Evolutionary conservation across 257 asterid genomes (phyloP).

Genomic region (Cinchona pubescens): DNA sequence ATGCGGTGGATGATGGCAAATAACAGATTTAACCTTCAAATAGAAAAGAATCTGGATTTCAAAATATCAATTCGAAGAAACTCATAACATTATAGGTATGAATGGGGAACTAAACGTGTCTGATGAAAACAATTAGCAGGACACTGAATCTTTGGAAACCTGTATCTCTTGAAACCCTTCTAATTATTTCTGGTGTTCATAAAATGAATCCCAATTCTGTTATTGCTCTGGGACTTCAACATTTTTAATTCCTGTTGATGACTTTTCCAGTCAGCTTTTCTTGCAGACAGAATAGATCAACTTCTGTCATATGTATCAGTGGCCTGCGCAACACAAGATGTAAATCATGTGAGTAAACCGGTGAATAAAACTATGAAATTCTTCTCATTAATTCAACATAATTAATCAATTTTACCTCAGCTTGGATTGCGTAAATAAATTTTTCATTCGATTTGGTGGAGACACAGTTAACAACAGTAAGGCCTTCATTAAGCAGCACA

Average conservation of each 20-base stretch:
- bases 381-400: not conserved
- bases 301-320: not conserved
- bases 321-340: constrained; percentile 3
- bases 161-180: not conserved
- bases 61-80: not conserved
- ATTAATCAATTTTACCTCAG: constrained; percentile 43
- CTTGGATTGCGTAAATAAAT: constrained; percentile 35
- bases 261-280: not conserved
- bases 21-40: not conserved
- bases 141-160: not conserved
- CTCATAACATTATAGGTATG: not conserved
- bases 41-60: not conserved
- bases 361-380: not conserved
- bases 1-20: not conserved
- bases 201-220: not conserved
- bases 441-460: constrained; percentile 30
- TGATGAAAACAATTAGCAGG: not conserved
- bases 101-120: not conserved
- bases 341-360: not conserved
- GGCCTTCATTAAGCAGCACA: constrained; percentile 39
- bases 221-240: not conserved
- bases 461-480: constrained; percentile 29
- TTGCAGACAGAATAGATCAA: constrained; percentile 4
- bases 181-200: not conserved
- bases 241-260: no score